A percentile compares a stretch with the other conserved stretches of the same genome.
Evolutionary conservation across 768 basidiomycete species (phyloP).

Genomic region (Tricholoma saponaceum): DNA sequence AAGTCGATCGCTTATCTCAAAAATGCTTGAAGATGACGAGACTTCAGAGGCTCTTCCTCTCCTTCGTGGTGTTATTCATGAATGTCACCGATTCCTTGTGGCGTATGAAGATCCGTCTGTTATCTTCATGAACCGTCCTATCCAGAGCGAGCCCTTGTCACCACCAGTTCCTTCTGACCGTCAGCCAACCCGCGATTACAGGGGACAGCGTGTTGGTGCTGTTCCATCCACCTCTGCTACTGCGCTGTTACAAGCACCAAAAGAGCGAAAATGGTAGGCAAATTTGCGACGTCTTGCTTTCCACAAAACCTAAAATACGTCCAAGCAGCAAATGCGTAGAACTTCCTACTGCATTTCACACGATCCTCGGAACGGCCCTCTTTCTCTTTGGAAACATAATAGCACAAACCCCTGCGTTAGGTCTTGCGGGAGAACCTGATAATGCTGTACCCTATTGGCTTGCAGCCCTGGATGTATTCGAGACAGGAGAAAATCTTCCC

Average conservation of each 20-base stretch:
- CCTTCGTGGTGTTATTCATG: constrained; percentile 60
- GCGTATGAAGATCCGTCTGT: constrained; percentile 54
- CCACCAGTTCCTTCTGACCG: neutral
- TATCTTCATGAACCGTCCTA: constrained; percentile 32
- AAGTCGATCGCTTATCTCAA: constrained; percentile 8
- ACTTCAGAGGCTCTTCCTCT: constrained; percentile 47
- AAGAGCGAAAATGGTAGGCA: constrained; percentile 15
- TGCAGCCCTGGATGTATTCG: constrained; percentile 67
- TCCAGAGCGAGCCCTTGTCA: neutral
- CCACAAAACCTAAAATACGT: constrained; percentile 1
- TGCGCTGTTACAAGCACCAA: neutral
- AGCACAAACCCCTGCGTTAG: constrained; percentile 45
- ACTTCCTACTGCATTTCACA: constrained; percentile 61
- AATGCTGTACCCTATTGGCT: constrained; percentile 56
- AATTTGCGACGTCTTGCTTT: neutral
- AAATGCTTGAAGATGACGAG: constrained; percentile 35
- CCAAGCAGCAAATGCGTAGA: constrained; percentile 37
- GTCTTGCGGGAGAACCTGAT: constrained; percentile 51
- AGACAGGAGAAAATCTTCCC: constrained; percentile 62
- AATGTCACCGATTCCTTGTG: constrained; percentile 60
- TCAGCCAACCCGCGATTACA: neutral
- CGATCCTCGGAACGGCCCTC: constrained; percentile 59
- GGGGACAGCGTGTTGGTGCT: neutral
- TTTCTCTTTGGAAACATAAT: constrained; percentile 63
- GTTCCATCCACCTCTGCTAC: constrained; percentile 9